Conservation (phyloP, 768 basidiomycete genomes). For the Lactarius hatsudake region DNA sequence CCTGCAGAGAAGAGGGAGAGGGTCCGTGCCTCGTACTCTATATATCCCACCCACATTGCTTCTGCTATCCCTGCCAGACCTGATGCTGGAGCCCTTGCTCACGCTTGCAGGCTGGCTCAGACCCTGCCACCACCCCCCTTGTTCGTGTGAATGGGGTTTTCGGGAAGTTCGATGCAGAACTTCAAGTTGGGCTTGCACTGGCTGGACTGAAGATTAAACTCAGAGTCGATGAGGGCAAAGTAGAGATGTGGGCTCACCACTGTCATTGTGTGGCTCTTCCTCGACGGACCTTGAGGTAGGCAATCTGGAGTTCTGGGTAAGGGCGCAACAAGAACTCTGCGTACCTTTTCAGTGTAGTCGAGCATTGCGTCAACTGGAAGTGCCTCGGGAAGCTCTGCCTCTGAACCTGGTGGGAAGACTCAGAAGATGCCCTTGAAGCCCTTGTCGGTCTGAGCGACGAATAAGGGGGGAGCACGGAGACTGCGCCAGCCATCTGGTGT, state of each 20-base stretch:
- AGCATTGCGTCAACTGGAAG: conserved; percentile 98
- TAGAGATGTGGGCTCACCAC: conserved; percentile 93
- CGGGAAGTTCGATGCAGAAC: conserved; percentile 97
- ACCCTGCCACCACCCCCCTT: too few relatives aligned
- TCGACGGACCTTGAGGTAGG: conserved; percentile 98
- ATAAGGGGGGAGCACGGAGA: conserved; percentile 94
- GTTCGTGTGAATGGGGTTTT: conserved; percentile 77
- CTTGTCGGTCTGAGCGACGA: conserved; percentile 92
- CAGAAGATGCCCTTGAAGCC: conserved; percentile 74
- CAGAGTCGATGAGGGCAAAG: conserved; percentile 95
- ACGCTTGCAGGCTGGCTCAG: too few relatives aligned
- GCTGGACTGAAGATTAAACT: conserved; percentile 89
- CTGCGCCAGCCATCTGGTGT: conserved; percentile 86
- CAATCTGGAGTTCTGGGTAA: conserved; percentile 95
- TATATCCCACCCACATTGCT: too few relatives aligned
- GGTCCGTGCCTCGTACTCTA: too few relatives aligned
- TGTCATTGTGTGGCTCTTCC: conserved; percentile 93
- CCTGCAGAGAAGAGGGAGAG: too few relatives aligned
- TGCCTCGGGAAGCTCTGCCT: conserved; percentile 91
- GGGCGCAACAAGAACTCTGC: conserved; percentile 96
- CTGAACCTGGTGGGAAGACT: too few relatives aligned
- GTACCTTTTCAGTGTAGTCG: conserved; percentile 96
- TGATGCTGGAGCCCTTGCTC: too few relatives aligned
- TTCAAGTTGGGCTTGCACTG: conserved; percentile 74
- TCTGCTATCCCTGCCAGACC: too few relatives aligned